phyloP scores from a whole-genome alignment of 2,329 filamentous ascomycete species.

The Cladosporium austrohemisphaericum region DNA sequence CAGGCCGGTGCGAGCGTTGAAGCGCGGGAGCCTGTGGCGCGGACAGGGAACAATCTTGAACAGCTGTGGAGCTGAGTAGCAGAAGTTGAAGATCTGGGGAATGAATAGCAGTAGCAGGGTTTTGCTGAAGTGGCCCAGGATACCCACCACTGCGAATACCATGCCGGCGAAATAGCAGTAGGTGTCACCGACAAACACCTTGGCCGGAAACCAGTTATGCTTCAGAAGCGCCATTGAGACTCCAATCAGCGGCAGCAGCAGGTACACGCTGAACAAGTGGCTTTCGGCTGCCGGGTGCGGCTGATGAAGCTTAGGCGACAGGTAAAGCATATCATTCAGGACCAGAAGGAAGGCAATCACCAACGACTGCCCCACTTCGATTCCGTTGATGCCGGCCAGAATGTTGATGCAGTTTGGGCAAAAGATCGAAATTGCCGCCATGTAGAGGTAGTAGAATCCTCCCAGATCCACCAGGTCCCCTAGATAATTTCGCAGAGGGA shows the following conservation, averaged over 20 bases:
- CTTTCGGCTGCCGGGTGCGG: constrained; percentile 93
- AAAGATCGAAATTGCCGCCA: constrained; percentile 95
- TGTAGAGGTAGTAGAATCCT: constrained; percentile 83
- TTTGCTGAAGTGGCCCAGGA: constrained; percentile 96
- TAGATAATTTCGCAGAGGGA: constrained; percentile 77
- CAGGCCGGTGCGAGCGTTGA: constrained; percentile 79
- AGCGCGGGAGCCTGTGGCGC: constrained; percentile 82
- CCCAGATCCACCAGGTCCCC: constrained; percentile 80
- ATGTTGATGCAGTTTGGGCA: constrained; percentile 99
- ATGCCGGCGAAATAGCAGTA: constrained; percentile 99
- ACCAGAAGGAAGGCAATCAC: constrained; percentile 81
- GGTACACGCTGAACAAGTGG: constrained; percentile 92
- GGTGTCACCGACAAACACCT: constrained; percentile 95
- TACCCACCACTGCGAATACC: constrained; percentile 96
- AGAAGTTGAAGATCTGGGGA: constrained; percentile 93
- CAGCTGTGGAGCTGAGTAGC: constrained; percentile 88
- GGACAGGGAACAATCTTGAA: constrained; percentile 89
- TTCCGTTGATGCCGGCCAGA: constrained; percentile 97
- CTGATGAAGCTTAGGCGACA: constrained; percentile 61
- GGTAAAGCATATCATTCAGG: constrained; percentile 84
- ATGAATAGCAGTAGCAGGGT: constrained; percentile 86
- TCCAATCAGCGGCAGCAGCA: constrained; percentile 89
- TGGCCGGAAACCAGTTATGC: constrained; percentile 95
- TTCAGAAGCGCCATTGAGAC: constrained; percentile 80
- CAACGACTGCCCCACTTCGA: constrained; percentile 91